Evolutionary conservation across 768 basidiomycete genomes (phyloP), one percentile per base, ranked within the genome.

Genomic region (Lanmaoa pseudosensibilis): DNA sequence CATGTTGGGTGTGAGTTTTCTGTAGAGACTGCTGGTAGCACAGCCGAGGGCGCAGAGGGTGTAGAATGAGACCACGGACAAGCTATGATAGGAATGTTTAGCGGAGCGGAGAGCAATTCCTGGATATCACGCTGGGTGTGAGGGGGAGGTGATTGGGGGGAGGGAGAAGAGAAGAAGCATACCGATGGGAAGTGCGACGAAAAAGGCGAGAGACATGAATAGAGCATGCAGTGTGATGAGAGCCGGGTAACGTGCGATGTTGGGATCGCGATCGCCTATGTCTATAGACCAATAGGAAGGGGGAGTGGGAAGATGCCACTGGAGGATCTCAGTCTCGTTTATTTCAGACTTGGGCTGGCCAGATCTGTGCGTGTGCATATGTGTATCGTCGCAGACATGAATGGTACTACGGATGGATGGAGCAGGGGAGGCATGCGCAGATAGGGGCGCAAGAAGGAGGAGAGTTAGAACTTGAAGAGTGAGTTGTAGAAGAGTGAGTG

Each of bases 241-340:
- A 15, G 78, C 81, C n/a, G 86, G 84, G 69, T 87, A 81, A 37
- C 83, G 79, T 25, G 73, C 58, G 32, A 75, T 71, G 21, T 71
- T 71, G 10, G 72, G 66, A 54, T 77, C 80, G 8, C 67, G 70
- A 47, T 80, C 77, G 36, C 88, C 84, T 68, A 86, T 81, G 70
- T 95, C 94, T 60, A 88, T 81, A 15, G 88, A 85, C 71, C 84
- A 92, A 71, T 93, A 96, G 3, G 92, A 93, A 0, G 86, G 83
- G 0, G 90, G 90, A 0, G 87, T 89, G 0, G 86, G 85, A 0
- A 76, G 68, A 68, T 94, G 92, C 53, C 75, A 73, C 60, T 82
- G 68, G 33, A 83, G 75, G 46, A 94, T 74, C 52, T 88, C 83
- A 0, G 89, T 88, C 68, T 94, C 94, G 70, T 95, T 91, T 53